Evolutionary conservation across 768 basidiomycete genomes (phyloP).

Genomic region (Termitomyces sp.): DNA sequence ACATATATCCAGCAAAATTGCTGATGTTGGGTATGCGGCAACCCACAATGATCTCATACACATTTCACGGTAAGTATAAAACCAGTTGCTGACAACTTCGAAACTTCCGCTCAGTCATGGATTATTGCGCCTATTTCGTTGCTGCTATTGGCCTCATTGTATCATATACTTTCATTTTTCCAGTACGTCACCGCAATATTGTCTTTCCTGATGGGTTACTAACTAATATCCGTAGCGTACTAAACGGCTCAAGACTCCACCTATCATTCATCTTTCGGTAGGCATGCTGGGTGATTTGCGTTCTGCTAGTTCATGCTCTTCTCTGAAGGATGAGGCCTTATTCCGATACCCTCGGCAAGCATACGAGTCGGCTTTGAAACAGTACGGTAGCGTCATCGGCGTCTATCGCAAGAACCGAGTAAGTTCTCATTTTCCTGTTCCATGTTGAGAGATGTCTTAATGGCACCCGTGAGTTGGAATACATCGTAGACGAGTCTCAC

Average conservation of each 20-base stretch:
- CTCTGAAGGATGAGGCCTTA: background rate
- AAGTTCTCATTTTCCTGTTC: background rate
- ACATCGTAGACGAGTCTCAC: constrained; percentile 5
- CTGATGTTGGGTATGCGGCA: no score
- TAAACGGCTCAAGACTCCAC: constrained; percentile 4
- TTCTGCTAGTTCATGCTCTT: background rate
- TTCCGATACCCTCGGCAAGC: constrained; percentile 4
- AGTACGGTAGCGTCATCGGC: constrained; percentile 3
- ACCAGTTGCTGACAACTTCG: no score
- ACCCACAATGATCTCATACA: no score
- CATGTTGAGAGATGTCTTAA: no score
- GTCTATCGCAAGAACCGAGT: constrained; percentile 9
- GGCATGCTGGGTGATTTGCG: background rate
- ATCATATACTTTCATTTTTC: background rate
- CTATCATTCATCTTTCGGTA: constrained; percentile 4
- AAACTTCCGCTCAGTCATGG: background rate
- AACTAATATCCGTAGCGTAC: background rate
- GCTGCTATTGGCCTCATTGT: background rate
- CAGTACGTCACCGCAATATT: background rate
- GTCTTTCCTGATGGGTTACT: no score
- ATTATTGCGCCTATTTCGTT: background rate
- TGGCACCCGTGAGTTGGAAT: constrained; percentile 9
- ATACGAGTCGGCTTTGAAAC: constrained; percentile 1
- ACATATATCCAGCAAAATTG: no score
- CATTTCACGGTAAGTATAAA: no score